phyloP scores from a whole-genome alignment of 192 early-diverging fungal species.

The Dissophora globulifera region DNA sequence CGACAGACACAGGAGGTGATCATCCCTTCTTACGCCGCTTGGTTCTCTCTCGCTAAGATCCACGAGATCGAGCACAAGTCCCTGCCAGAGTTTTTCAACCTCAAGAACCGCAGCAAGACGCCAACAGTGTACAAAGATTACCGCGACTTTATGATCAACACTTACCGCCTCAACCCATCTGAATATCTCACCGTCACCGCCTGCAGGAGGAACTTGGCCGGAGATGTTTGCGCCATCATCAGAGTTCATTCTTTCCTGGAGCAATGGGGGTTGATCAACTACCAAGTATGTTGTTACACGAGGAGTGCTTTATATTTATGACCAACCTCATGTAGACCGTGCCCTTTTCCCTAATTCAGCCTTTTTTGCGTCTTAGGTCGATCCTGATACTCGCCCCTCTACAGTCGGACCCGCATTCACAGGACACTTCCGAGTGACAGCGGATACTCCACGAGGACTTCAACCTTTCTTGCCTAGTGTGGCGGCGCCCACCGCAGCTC shows the following conservation, averaged over 20 bases:
- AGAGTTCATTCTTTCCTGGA: slow-evolving; percentile 99
- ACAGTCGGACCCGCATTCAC: slow-evolving; percentile 92
- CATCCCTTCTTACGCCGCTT: slow-evolving; percentile 90
- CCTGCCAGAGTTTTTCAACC: slow-evolving; percentile 97
- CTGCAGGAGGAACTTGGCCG: slow-evolving; percentile 94
- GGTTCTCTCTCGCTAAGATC: slow-evolving; percentile 87
- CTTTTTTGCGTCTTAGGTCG: slow-evolving; percentile 74
- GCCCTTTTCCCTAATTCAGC: background rate
- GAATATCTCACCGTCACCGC: slow-evolving; percentile 99
- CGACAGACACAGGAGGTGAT: slow-evolving; percentile 78
- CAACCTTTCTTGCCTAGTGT: slow-evolving; percentile 85
- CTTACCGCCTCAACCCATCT: slow-evolving; percentile 91
- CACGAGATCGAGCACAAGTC: slow-evolving; percentile 91
- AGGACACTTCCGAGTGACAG: slow-evolving; percentile 95
- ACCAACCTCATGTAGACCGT: background rate
- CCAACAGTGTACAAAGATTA: slow-evolving; percentile 94
- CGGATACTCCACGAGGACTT: slow-evolving; percentile 88
- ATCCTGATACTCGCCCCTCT: slow-evolving; percentile 91
- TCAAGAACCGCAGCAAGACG: slow-evolving; percentile 92
- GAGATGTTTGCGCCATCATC: slow-evolving; percentile 99
- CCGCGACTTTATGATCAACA: slow-evolving; percentile 99
- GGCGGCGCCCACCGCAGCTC: slow-evolving; percentile 40
- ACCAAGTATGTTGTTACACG: slow-evolving; percentile 82
- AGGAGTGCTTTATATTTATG: no score
- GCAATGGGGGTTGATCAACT: slow-evolving; percentile 99